These are phyloP conservation scores for Arthrobotrys entomopaga DNA, from an alignment of 2,329 filamentous ascomycete species.

Conservation along the genomic window DNA sequence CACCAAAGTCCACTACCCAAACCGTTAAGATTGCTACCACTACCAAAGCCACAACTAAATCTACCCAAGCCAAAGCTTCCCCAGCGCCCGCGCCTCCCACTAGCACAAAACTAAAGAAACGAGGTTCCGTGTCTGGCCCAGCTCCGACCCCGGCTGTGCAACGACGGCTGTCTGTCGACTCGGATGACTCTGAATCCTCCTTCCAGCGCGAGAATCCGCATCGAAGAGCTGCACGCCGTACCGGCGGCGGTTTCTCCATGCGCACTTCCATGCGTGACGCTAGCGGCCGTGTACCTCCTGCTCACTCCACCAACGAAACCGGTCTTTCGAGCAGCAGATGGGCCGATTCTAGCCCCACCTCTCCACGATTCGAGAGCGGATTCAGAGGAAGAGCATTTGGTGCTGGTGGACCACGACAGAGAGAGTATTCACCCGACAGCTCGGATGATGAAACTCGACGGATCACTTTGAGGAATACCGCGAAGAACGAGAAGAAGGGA, in stretches of 20 bases:
- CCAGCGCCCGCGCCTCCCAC: conserved; percentile 18
- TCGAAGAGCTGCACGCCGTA: conserved; percentile 29
- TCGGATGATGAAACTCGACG: conserved; percentile 40
- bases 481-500: conserved; percentile 41
- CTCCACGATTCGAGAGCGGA: conserved; percentile 41
- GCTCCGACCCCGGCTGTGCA: conserved; percentile 11
- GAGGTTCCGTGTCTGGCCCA: conserved; percentile 7
- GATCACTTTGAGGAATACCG: conserved; percentile 8
- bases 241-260: conserved; percentile 32
- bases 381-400: conserved; percentile 45
- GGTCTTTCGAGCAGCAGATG: conserved; percentile 28
- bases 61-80: not conserved
- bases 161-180: conserved; percentile 29
- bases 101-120: conserved; percentile 40
- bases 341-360: conserved; percentile 9
- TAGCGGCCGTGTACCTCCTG: conserved; percentile 26
- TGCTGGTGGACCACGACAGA: conserved; percentile 37
- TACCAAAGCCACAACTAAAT: conserved; percentile 1
- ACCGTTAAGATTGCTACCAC: not conserved
- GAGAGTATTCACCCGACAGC: conserved; percentile 51
- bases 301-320: conserved; percentile 10
- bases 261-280: conserved; percentile 48
- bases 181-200: conserved; percentile 48
- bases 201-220: conserved; percentile 46
- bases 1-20: conserved; percentile 26